Evolutionary conservation across 257 asterid species (phyloP), one percentile per base, ranked within the genome.

Genomic region (Solanum microdontum): DNA sequence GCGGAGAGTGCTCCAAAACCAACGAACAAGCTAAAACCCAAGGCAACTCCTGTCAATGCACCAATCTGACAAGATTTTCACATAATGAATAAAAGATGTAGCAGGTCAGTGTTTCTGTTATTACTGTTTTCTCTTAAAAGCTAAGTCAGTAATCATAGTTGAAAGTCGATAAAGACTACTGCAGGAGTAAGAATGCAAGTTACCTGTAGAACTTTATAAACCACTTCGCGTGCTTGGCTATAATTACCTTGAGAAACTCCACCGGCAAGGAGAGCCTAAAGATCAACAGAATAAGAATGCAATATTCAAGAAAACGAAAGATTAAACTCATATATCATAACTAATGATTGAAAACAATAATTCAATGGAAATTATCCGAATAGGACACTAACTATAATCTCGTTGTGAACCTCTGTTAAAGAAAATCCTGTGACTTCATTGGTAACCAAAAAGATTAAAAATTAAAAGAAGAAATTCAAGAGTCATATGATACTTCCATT

Each of bases 181-280:
- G 68, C 5, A 23, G 15, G 85, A 90, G 79, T 75, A 87, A 69
- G 58, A 82, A 86, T 17, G 55, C 76, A 76, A 70, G 89, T 69
- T 64, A 95, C 98, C 99, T 93, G 98, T 88, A 97, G 89, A 87
- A 94, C 96, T 91, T 93, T 94, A 93, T 90, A 93, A 55, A 91
- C 94, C 90, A 94, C 95, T 93, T 92, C 89, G 84, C 98, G 93
- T 39, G 98, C 98, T 88, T 91, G 90, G 72, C 86, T 89, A 89
- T 95, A 95, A 89, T 93, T 93, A 86, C 97, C 98, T 91, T 93
- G 95, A 89, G 98, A 95, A 89, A 90, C 95, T 73, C 92, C 97
- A 90, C 94, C 89, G 15, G 98, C 99, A 87, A 97, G 97, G 83
- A 95, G 94, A 90, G 98, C 92, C 99, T 95, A 91, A 66, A 51